phyloP scores from a whole-genome alignment of 1,284 basidiomycete genomes.

The Boletellus deceptivus region DNA sequence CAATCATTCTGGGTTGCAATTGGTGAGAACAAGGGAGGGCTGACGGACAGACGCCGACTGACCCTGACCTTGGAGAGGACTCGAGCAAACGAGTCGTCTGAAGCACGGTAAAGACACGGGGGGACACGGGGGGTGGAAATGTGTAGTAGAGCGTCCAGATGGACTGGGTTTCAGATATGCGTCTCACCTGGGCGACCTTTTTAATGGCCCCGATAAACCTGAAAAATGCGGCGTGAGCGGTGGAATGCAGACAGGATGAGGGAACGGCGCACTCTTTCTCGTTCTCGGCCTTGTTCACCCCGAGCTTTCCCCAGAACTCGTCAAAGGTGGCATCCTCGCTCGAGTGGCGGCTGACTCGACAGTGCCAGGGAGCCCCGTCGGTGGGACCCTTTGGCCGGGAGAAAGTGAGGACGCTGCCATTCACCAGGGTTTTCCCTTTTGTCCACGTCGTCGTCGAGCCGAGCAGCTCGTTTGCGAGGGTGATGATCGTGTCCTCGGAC shows the following conservation, averaged over 20 bases:
- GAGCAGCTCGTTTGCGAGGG: slow-evolving; percentile 53
- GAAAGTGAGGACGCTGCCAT: slow-evolving; percentile 53
- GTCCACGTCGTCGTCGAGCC: slow-evolving; percentile 60
- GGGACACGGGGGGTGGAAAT: slow-evolving; percentile 65
- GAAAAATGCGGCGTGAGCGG: slow-evolving; percentile 3
- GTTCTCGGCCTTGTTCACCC: slow-evolving; percentile 61
- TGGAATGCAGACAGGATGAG: neutral
- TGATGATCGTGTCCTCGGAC: slow-evolving; percentile 53
- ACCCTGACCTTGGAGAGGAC: slow-evolving; percentile 56
- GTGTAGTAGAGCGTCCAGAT: slow-evolving; percentile 75
- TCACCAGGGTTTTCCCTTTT: slow-evolving; percentile 58
- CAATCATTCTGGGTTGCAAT: slow-evolving; percentile 48
- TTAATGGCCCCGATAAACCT: slow-evolving; percentile 68
- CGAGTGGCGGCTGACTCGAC: slow-evolving; percentile 64
- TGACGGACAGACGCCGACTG: slow-evolving; percentile 6
- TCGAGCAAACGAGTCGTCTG: slow-evolving; percentile 57
- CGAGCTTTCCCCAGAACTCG: slow-evolving; percentile 66
- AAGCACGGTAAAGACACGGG: slow-evolving; percentile 72
- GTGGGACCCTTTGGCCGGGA: slow-evolving; percentile 47
- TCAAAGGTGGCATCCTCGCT: slow-evolving; percentile 65
- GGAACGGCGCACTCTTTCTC: slow-evolving; percentile 54
- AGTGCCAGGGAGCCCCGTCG: slow-evolving; percentile 64
- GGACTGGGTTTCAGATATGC: slow-evolving; percentile 56
- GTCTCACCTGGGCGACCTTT: slow-evolving; percentile 60
- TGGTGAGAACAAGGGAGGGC: neutral